These are phyloP conservation scores for Tilletia horrida DNA, from an alignment of 1,284 basidiomycete species.

Conservation along the genomic window DNA sequence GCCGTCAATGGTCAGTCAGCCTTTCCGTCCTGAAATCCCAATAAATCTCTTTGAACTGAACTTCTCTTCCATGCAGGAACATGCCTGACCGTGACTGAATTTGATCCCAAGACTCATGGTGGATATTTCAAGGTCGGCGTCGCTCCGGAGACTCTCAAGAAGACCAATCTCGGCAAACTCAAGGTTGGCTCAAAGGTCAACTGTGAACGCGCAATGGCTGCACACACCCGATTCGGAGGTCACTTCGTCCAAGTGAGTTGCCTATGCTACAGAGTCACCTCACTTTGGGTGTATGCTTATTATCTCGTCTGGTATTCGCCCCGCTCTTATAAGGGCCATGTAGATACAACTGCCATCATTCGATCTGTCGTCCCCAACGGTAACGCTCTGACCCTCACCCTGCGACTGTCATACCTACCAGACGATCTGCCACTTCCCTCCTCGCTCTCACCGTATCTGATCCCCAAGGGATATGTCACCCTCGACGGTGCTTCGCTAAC, in stretches of 20 bases:
- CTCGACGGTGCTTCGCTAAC: slow-evolving; percentile 94
- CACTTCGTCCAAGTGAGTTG: slow-evolving; percentile 88
- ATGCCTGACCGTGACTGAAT: slow-evolving; percentile 85
- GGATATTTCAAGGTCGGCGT: slow-evolving; percentile 83
- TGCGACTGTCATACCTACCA: slow-evolving; percentile 62
- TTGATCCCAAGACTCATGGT: slow-evolving; percentile 56
- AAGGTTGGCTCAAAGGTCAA: slow-evolving; percentile 77
- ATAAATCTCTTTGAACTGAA: not conserved
- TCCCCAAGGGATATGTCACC: slow-evolving; percentile 93
- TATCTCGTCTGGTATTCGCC: not conserved
- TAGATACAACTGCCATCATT: slow-evolving; percentile 72
- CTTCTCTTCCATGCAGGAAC: slow-evolving; percentile 32
- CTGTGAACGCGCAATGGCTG: slow-evolving; percentile 88
- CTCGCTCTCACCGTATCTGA: slow-evolving; percentile 74
- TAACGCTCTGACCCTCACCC: slow-evolving; percentile 74
- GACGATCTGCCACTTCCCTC: slow-evolving; percentile 62
- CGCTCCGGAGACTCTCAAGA: slow-evolving; percentile 86
- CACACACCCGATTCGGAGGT: slow-evolving; percentile 86
- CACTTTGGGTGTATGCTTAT: not conserved
- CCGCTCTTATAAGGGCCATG: slow-evolving; percentile 52
- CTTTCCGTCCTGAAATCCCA: not conserved
- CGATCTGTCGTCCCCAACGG: slow-evolving; percentile 68
- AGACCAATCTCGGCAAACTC: slow-evolving; percentile 78
- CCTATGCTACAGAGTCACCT: not conserved
- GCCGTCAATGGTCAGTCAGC: slow-evolving; percentile 67